Evolutionary conservation across 495 filamentous ascomycete genomes (phyloP), one percentile per base, ranked within the genome.

Genomic region (Trichoderma erinaceum): DNA sequence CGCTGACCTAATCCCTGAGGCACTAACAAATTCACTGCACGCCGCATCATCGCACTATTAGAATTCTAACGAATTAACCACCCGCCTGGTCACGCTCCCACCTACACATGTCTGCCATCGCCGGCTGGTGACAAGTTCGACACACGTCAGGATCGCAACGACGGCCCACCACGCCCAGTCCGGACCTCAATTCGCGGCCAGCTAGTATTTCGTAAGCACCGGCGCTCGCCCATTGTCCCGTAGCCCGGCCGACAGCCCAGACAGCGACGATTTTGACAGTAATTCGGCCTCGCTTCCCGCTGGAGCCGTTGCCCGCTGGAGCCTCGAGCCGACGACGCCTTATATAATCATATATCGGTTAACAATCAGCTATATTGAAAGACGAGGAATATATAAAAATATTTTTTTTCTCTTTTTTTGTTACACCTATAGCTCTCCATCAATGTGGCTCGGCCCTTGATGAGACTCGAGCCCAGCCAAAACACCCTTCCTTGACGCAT

Each of bases 401-500:
- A 38, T 38, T 38, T 7, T 38, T 38, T 38, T 38, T 38, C 2
- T 38, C 5, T 38, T 38, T 46, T 41, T 29, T n/a, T 15, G 21
- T 43, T 32, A 4, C n/a, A 12, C 11, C 56, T 21, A 32, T 5
- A 21, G 25, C 56, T 61, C 23, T 61, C 56, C 23, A 61, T 29
- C 56, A 21, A 61, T 61, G 56, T 61, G 56, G 27, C 23, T 61
- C 27, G 56, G 56, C 56, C 56, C 56, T 61, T 61, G 56, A 61
- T 61, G 56, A 23, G 56, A 61, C 56, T 61, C 56, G 25, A 29
- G 16, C 56, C 25, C 13, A 29, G 56, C 27, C 52, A 15, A 41
- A 44, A 68, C 12, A 35, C 56, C 72, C 67, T 71, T 64, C 27
- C 68, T 70, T 32, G 66, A 69, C 65, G 71, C 74, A 63, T 25